A percentile compares a stretch with the other conserved stretches of the same genome.
These are phyloP conservation scores for Cytospora piceicola DNA, from an alignment of 2,329 filamentous ascomycete species.

Conservation along the genomic window DNA sequence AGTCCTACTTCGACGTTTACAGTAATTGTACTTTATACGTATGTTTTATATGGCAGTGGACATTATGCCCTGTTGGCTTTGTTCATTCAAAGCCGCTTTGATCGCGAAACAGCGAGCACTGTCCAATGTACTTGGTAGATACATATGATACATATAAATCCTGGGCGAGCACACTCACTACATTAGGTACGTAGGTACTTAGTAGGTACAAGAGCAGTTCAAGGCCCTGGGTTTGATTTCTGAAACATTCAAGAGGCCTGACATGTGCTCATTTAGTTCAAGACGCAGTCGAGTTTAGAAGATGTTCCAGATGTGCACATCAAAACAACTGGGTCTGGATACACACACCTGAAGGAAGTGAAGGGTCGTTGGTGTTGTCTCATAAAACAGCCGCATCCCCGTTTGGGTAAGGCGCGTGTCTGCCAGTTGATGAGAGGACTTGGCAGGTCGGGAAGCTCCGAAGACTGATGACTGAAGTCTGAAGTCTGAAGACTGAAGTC, in stretches of 20 bases:
- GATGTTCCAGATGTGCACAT: background rate
- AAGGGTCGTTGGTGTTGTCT: conserved; percentile 24
- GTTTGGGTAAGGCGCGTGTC: conserved; percentile 5
- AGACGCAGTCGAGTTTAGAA: background rate
- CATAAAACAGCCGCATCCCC: conserved; percentile 23
- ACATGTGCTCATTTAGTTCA: background rate
- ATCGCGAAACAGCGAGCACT: background rate
- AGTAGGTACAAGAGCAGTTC: no score
- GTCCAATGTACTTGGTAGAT: background rate
- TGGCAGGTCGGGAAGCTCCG: conserved; percentile 22
- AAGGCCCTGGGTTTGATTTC: no score
- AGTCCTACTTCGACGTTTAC: no score
- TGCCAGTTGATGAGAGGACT: conserved; percentile 11
- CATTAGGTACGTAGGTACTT: no score
- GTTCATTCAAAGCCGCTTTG: no score
- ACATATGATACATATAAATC: no score
- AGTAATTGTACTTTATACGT: no score
- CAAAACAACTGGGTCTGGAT: background rate
- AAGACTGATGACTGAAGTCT: no score
- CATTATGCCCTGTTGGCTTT: no score
- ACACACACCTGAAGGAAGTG: conserved; percentile 15
- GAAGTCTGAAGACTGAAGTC: no score
- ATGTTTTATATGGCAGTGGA: no score
- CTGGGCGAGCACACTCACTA: no score
- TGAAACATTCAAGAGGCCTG: background rate